A percentile compares a stretch with the other conserved stretches of the same genome.
phyloP scores from a whole-genome alignment of 371 early-diverging fungal species.

The Batkoa obscura region DNA sequence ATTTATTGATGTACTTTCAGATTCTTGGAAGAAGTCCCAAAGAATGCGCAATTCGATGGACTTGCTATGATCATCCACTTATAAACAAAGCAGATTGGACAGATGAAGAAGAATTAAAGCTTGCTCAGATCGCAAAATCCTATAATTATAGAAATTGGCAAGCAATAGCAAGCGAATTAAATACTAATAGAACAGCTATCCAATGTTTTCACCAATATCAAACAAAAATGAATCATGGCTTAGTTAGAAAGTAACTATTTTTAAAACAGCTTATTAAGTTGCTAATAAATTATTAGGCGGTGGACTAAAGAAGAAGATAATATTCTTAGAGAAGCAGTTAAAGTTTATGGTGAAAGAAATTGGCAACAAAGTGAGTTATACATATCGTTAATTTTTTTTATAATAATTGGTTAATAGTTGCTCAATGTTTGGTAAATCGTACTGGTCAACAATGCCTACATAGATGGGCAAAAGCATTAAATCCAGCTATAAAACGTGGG shows the following conservation, averaged over 20 bases:
- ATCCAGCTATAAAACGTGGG: slow-evolving; percentile 51
- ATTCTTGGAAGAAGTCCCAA: slow-evolving; percentile 14
- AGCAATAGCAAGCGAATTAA: slow-evolving; percentile 27
- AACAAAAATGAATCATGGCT: slow-evolving; percentile 19
- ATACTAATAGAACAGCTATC: slow-evolving; percentile 49
- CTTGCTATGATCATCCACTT: slow-evolving; percentile 58
- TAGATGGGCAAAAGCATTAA: slow-evolving; percentile 54
- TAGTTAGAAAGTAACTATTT: slow-evolving; percentile 12
- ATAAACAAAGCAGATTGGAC: slow-evolving; percentile 57
- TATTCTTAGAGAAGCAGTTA: slow-evolving; percentile 29
- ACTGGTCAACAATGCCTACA: slow-evolving; percentile 66
- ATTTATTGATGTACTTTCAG: too few species aligned
- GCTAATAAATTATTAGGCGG: slow-evolving; percentile 2
- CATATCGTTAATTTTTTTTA: slow-evolving; percentile 21
- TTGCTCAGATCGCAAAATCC: slow-evolving; percentile 23
- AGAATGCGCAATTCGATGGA: slow-evolving; percentile 68
- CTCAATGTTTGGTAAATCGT: slow-evolving; percentile 40
- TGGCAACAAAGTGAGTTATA: slow-evolving; percentile 29
- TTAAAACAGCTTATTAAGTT: not conserved
- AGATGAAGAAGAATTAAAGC: slow-evolving; percentile 23
- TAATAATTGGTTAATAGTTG: slow-evolving; percentile 35
- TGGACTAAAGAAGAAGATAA: slow-evolving; percentile 48
- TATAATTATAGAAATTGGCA: slow-evolving; percentile 32
- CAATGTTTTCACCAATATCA: slow-evolving; percentile 63
- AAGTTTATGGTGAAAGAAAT: slow-evolving; percentile 35